A percentile compares a stretch with the other conserved stretches of the same genome.
phyloP scores from a whole-genome alignment of 2,329 filamentous ascomycete genomes.

The Cryphonectria parasitica region DNA sequence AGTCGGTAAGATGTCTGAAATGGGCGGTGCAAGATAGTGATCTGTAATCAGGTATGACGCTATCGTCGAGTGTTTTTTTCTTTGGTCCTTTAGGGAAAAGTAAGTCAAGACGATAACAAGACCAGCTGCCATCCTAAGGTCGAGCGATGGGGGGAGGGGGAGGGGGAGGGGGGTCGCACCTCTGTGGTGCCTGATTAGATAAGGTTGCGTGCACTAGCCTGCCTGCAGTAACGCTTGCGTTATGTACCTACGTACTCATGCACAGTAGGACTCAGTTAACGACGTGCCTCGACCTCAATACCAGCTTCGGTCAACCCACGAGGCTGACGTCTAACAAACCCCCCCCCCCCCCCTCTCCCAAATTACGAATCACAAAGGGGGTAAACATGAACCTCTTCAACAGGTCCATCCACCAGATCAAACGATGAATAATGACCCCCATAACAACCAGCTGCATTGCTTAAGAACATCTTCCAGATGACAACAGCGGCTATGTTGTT shows the following conservation, averaged over 20 bases:
- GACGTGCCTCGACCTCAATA: background rate
- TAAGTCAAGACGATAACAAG: conserved; percentile 2
- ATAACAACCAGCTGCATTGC: background rate
- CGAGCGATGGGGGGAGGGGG: background rate
- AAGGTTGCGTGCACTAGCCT: background rate
- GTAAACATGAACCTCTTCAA: background rate
- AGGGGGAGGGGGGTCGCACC: background rate
- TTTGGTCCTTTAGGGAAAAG: background rate
- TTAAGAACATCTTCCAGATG: background rate
- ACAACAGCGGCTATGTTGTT: conserved; percentile 1
- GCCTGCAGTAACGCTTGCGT: background rate
- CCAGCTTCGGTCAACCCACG: background rate
- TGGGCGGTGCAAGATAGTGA: background rate
- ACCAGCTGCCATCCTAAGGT: background rate
- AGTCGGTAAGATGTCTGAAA: background rate
- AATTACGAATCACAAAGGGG: background rate
- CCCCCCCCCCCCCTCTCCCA: background rate
- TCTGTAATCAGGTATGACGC: conserved; percentile 16
- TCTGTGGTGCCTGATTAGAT: conserved; percentile 9
- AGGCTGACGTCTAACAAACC: background rate
- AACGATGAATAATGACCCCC: conserved; percentile 1
- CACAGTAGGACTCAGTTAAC: background rate
- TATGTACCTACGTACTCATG: background rate
- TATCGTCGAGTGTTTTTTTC: conserved; percentile 1
- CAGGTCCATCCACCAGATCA: background rate